Conservation (phyloP, 805 yeast genomes). For the Candida coleopterorum region DNA sequence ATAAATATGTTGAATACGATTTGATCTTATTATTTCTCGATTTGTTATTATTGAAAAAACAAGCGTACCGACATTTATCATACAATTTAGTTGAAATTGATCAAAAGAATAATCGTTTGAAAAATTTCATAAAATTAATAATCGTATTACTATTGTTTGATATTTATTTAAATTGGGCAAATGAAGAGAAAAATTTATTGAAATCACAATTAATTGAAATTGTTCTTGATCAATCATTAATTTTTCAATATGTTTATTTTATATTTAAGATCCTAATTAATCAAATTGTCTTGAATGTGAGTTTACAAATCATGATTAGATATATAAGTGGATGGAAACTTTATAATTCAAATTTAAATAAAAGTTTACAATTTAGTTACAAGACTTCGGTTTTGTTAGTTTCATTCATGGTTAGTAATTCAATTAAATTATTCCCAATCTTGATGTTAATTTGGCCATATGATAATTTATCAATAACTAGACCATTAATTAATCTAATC, state of each 20-base stretch:
- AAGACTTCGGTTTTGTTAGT: slow-evolving; percentile 49
- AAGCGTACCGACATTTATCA: slow-evolving; percentile 82
- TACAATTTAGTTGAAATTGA: slow-evolving; percentile 53
- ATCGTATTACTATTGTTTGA: slow-evolving; percentile 72
- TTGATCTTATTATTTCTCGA: slow-evolving; percentile 80
- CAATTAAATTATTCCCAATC: slow-evolving; percentile 82
- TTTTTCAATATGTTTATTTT: slow-evolving; percentile 54
- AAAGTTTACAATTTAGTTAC: slow-evolving; percentile 29
- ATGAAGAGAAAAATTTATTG: slow-evolving; percentile 59
- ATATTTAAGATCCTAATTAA: slow-evolving; percentile 48
- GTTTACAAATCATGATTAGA: slow-evolving; percentile 25
- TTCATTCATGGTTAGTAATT: slow-evolving; percentile 70
- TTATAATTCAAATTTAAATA: slow-evolving; percentile 13
- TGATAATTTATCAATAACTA: slow-evolving; percentile 63
- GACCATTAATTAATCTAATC: slow-evolving; percentile 53
- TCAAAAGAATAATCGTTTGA: not conserved
- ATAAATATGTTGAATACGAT: slow-evolving; percentile 88
- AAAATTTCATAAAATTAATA: slow-evolving; percentile 39
- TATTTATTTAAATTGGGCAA: slow-evolving; percentile 89
- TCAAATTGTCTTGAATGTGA: slow-evolving; percentile 35
- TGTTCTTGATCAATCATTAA: slow-evolving; percentile 30
- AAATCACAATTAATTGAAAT: slow-evolving; percentile 21
- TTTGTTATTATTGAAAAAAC: slow-evolving; percentile 75
- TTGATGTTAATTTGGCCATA: slow-evolving; percentile 97
- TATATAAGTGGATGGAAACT: slow-evolving; percentile 15